Conservation (phyloP, 129 eudicot genomes). For the Flaveria bidentis region DNA sequence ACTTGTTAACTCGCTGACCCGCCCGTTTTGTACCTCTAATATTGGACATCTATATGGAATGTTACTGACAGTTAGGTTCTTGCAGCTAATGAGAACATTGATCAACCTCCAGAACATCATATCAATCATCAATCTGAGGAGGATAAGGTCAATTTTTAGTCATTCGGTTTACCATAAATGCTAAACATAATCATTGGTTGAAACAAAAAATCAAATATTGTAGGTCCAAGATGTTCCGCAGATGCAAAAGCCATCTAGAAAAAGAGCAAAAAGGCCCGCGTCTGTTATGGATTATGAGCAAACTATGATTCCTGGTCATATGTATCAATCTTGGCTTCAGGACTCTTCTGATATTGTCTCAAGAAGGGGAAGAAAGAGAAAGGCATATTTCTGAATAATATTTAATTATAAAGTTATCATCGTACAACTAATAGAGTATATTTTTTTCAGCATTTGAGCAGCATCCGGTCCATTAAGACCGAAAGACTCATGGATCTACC, state of each 20-base stretch:
- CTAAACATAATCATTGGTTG: neutral
- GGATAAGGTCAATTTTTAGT: slow-evolving; percentile 46
- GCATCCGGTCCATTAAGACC: slow-evolving; percentile 49
- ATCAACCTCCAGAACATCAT: slow-evolving; percentile 52
- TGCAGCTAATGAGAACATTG: slow-evolving; percentile 69
- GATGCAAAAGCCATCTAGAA: slow-evolving; percentile 47
- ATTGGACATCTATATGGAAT: slow-evolving; percentile 1
- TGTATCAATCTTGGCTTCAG: slow-evolving; percentile 92
- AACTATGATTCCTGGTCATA: slow-evolving; percentile 69
- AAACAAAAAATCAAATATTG: slow-evolving; percentile 2
- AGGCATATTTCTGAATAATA: slow-evolving; percentile 37
- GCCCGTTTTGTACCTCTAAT: slow-evolving; percentile 13
- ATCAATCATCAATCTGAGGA: slow-evolving; percentile 50
- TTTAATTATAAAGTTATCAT: neutral
- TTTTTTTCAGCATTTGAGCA: slow-evolving; percentile 35
- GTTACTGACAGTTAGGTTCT: slow-evolving; percentile 25
- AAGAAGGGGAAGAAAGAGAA: slow-evolving; percentile 58
- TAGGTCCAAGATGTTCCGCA: slow-evolving; percentile 40
- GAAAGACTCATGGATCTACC: slow-evolving; percentile 72
- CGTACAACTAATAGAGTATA: neutral
- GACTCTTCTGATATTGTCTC: slow-evolving; percentile 55
- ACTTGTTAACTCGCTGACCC: neutral
- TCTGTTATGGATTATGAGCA: slow-evolving; percentile 71
- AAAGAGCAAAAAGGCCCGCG: slow-evolving; percentile 48
- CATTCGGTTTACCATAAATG: slow-evolving; percentile 14